These are phyloP conservation scores for Haberlea rhodopensis DNA, from an alignment of 257 asterid genomes.

Conservation along the genomic window DNA sequence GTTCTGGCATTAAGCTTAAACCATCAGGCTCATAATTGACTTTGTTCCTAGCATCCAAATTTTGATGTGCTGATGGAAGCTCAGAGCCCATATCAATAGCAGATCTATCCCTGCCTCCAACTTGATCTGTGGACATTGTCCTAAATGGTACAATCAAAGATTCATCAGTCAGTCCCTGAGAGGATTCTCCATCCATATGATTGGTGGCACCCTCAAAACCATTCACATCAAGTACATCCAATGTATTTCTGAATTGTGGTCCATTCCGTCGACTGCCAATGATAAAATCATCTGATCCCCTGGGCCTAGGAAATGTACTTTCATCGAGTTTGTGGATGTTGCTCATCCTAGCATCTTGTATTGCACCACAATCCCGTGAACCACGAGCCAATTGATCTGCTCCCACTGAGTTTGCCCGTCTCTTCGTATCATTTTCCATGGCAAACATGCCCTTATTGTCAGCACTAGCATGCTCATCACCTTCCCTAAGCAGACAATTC, in stretches of 20 bases:
- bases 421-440: conserved; percentile 57
- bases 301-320: conserved; percentile 34
- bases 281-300: conserved; percentile 53
- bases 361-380: conserved; percentile 39
- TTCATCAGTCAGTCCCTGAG: conserved; percentile 62
- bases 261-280: conserved; percentile 40
- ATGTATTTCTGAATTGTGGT: conserved; percentile 41
- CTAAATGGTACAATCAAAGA: conserved; percentile 66
- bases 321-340: too few species aligned
- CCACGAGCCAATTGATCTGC: conserved; percentile 53
- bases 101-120: too few species aligned
- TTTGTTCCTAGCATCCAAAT: conserved; percentile 44
- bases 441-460: conserved; percentile 48
- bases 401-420: conserved; percentile 36
- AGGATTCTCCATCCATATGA: conserved; percentile 44
- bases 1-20: too few species aligned
- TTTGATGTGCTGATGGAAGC: conserved; percentile 50
- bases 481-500: too few species aligned
- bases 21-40: conserved; percentile 68
- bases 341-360: conserved; percentile 45
- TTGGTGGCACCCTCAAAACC: conserved; percentile 36
- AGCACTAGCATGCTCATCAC: conserved; percentile 36
- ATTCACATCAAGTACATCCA: conserved; percentile 48
- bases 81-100: conserved; percentile 72
- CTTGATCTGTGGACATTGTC: too few species aligned